phyloP scores from a whole-genome alignment of 106 monocot species.

The Amphibolis antarctica region DNA sequence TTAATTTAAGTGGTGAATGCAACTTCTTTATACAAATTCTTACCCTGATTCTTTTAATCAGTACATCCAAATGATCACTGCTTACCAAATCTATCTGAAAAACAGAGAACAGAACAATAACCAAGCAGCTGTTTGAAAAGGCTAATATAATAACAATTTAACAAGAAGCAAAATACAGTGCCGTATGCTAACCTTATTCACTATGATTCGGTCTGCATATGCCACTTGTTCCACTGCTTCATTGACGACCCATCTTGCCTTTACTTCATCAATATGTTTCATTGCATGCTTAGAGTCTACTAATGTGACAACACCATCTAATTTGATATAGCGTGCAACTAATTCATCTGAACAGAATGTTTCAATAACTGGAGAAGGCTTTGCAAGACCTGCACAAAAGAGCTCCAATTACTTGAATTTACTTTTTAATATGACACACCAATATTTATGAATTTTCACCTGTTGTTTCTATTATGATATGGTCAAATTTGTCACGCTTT shows the following conservation, averaged over 20 bases:
- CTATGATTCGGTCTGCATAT: constrained; percentile 91
- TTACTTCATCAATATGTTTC: constrained; percentile 89
- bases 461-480: constrained; percentile 93
- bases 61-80: constrained; percentile 36
- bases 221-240: constrained; percentile 96
- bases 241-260: constrained; percentile 93
- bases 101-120: not conserved
- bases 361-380: constrained; percentile 92
- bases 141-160: not conserved
- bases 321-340: constrained; percentile 68
- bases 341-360: constrained; percentile 94
- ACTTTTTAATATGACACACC: not conserved
- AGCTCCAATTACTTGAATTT: not conserved
- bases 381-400: constrained; percentile 68
- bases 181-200: constrained; percentile 53
- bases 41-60: constrained; percentile 67
- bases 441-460: constrained; percentile 25
- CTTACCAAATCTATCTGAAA: constrained; percentile 77
- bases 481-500: constrained; percentile 78
- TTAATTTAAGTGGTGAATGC: not conserved
- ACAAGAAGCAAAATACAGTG: not conserved
- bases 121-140: not conserved
- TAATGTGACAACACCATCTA: constrained; percentile 96
- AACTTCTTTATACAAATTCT: not conserved
- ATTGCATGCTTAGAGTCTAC: constrained; percentile 97